Base-by-base conservation (phyloP, 1,139 yeast genomes). In the Geotrichum histeridarum region DNA sequence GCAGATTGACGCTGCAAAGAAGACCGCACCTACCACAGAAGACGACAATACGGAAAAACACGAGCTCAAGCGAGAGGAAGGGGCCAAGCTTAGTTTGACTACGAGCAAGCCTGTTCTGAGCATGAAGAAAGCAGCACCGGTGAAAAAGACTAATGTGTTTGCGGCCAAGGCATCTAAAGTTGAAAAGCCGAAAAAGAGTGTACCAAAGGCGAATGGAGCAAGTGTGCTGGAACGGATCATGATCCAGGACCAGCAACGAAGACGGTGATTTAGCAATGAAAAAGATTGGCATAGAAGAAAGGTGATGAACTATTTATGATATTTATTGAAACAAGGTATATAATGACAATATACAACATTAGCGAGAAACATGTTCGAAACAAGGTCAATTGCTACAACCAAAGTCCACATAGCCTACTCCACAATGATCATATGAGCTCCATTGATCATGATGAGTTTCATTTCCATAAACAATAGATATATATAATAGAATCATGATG, bases 1-100 rank as follows among this genome's bases (percentile, higher is more conserved):
- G 22, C 91, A 86, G 66, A 79, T 85, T 2, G 73, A 74, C 55
- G 64, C 68, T 46, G 85, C 83, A 36, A 33, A 35, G 11, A 32
- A 44, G 41, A 42, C 37, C 47, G 42, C 27, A 5, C 31, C 22
- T 48, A 59, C 59, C 15, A 56, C 58, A 49, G 53, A 58, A 31
- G 64, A 55, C 54, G 61, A 56, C 48, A 59, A 57, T 15, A n/a
- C 30, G 46, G 51, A 43, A 1, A 50, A 44, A 30, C 43, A 42
- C 36, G 56, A 53, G 18, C 55, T 60, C 47, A 61, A 60, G 17
- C 59, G 64, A 41, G 59, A 58, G 5, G 60, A 46, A 4, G 62
- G 54, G 32, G 22, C 42, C 42, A 53, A 43, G 51, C 51, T 56
- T 35, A 50, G 48, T 53, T 48, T 49, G 51, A 45, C 50, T 49